phyloP scores from a whole-genome alignment of 2,329 filamentous ascomycete genomes.

The Pseudogymnoascus sp. region DNA sequence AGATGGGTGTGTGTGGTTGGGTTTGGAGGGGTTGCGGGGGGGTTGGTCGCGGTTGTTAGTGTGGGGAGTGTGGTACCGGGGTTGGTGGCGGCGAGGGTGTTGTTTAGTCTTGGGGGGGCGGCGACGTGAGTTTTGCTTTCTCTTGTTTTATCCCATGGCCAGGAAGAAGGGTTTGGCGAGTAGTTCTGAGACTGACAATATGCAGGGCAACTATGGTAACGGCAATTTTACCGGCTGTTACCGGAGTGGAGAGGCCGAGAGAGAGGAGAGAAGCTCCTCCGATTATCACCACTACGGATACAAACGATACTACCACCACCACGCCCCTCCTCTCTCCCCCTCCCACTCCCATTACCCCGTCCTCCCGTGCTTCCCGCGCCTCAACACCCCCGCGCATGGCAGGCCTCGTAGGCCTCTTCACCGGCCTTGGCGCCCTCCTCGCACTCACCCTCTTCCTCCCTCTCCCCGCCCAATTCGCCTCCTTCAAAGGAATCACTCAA shows the following conservation, averaged over 20 bases:
- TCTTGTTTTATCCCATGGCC: too few species aligned
- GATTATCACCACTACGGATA: conserved; percentile 28
- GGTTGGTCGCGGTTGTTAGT: conserved; percentile 76
- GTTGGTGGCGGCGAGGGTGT: conserved; percentile 71
- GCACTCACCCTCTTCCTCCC: conserved; percentile 78
- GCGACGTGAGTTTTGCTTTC: conserved; percentile 54
- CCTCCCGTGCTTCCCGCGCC: conserved; percentile 14
- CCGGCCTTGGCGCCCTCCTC: conserved; percentile 82
- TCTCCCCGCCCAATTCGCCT: conserved; percentile 70
- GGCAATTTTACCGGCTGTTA: conserved; percentile 73
- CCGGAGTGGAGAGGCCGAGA: conserved; percentile 33
- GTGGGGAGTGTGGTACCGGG: conserved; percentile 83
- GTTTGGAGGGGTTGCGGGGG: conserved; percentile 72
- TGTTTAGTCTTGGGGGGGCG: conserved; percentile 89
- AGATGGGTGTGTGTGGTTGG: conserved; percentile 66
- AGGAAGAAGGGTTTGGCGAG: background rate
- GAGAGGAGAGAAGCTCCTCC: background rate
- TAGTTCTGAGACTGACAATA: background rate
- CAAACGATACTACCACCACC: background rate
- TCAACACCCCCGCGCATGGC: conserved; percentile 60
- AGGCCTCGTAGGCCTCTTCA: conserved; percentile 85
- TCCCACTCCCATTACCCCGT: conserved; percentile 13
- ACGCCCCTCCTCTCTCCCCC: background rate
- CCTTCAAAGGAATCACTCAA: conserved; percentile 63
- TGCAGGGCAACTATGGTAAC: conserved; percentile 86